Conservation (phyloP, 306 rosid genomes). For the Castanopsis chinensis region DNA sequence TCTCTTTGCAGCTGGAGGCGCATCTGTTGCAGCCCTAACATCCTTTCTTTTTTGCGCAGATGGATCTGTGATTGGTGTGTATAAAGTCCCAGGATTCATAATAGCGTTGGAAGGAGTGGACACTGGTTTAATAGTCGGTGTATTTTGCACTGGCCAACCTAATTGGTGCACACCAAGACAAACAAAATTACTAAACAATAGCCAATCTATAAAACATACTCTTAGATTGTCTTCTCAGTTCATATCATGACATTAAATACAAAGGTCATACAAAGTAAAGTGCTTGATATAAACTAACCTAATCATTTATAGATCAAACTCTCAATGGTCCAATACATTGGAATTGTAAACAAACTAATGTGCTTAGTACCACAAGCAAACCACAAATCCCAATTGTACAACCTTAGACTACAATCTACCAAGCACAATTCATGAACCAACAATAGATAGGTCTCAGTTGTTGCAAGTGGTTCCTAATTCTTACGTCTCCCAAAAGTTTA, state of each 20-base stretch:
- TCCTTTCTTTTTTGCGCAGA: constrained; percentile 55
- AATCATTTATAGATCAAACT: no score
- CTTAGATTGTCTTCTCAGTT: neutral
- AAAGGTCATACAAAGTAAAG: neutral
- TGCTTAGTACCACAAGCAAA: no score
- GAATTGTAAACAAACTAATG: no score
- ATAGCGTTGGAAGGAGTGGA: constrained; percentile 44
- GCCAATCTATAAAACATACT: neutral
- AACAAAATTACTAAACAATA: constrained; percentile 1
- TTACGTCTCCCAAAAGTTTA: neutral
- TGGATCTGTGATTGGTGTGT: constrained; percentile 30
- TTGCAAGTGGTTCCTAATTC: neutral
- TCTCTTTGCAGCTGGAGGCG: constrained; percentile 54
- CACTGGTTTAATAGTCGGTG: constrained; percentile 27
- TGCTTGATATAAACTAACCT: neutral
- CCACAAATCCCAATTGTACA: no score
- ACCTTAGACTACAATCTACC: no score
- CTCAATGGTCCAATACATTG: no score
- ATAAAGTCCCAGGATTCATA: constrained; percentile 34
- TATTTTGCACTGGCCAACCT: constrained; percentile 33
- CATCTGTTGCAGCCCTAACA: constrained; percentile 15
- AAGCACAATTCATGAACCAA: neutral
- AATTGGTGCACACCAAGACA: neutral
- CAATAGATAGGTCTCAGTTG: neutral
- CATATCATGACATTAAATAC: neutral